These are phyloP conservation scores for Elsinoe fawcettii DNA, from an alignment of 2,329 filamentous ascomycete genomes.

Conservation along the genomic window DNA sequence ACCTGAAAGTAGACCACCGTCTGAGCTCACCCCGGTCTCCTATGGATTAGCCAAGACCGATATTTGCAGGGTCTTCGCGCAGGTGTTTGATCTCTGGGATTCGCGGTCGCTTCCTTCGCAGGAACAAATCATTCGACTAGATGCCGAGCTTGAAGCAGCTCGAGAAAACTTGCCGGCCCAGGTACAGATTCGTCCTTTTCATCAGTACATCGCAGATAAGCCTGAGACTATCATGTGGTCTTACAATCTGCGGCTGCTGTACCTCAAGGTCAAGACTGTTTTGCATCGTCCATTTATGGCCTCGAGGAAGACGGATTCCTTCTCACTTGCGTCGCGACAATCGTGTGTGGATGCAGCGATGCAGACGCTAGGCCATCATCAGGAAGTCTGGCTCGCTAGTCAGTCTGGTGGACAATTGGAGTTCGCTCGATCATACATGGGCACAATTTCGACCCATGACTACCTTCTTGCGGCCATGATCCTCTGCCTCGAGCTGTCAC, in stretches of 20 bases:
- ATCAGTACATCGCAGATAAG: constrained; percentile 41
- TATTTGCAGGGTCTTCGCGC: constrained; percentile 31
- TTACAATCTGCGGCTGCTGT: constrained; percentile 45
- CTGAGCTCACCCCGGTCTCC: constrained; percentile 29
- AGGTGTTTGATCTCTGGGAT: constrained; percentile 34
- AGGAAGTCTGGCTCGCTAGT: constrained; percentile 43
- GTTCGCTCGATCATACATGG: constrained; percentile 40
- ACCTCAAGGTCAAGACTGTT: constrained; percentile 45
- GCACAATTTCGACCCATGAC: constrained; percentile 39
- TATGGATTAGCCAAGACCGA: constrained; percentile 32
- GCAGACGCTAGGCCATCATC: constrained; percentile 42
- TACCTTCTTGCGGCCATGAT: constrained; percentile 45
- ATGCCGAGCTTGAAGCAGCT: constrained; percentile 31
- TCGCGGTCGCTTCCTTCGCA: constrained; percentile 30
- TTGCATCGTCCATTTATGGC: constrained; percentile 48
- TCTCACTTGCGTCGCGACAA: constrained; percentile 37
- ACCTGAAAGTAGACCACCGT: constrained; percentile 29
- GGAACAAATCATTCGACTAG: constrained; percentile 33
- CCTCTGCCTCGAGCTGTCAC: constrained; percentile 38
- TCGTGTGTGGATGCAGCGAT: constrained; percentile 43
- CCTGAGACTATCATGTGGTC: constrained; percentile 46
- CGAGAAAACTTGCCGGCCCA: constrained; percentile 29
- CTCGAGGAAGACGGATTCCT: constrained; percentile 17
- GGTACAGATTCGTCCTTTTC: constrained; percentile 32
- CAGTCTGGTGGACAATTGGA: constrained; percentile 38